Evolutionary conservation across 345 rosid genomes (phyloP).

Genomic region (Laguncularia racemosa): DNA sequence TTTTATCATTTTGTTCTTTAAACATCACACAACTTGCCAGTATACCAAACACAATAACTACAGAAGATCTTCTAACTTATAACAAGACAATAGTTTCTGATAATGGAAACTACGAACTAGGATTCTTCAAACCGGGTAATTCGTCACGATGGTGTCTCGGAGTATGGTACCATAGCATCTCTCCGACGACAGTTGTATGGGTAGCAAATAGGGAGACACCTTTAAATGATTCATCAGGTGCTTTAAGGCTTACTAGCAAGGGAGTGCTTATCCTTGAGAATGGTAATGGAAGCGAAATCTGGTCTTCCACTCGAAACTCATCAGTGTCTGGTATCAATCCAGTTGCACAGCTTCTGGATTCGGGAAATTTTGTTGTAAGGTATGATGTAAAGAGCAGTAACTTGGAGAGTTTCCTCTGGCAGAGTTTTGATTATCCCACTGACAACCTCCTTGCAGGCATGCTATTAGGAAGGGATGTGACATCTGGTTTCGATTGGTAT

Average conservation of each 20-base stretch:
- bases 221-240: not conserved
- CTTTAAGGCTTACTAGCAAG: not conserved
- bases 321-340: not conserved
- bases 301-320: not conserved
- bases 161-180: conserved; percentile 13
- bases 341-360: conserved; percentile 4
- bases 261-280: not conserved
- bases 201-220: conserved; percentile 17
- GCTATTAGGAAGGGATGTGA: conserved; percentile 9
- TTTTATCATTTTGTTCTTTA: not conserved
- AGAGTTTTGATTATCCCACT: conserved; percentile 16
- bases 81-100: too few species aligned
- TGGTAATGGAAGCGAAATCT: not conserved
- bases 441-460: conserved; percentile 15
- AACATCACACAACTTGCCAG: not conserved
- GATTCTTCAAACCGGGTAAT: conserved; percentile 11
- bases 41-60: too few species aligned
- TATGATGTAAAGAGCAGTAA: not conserved
- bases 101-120: conserved; percentile 12
- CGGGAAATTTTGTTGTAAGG: not conserved
- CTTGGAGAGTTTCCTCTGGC: conserved; percentile 6
- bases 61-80: too few species aligned
- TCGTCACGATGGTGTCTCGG: conserved; percentile 8
- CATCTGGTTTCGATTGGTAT: not conserved
- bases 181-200: conserved; percentile 12